Base-by-base conservation (phyloP, 331 rosid species). In the Phaseolus coccineus region DNA sequence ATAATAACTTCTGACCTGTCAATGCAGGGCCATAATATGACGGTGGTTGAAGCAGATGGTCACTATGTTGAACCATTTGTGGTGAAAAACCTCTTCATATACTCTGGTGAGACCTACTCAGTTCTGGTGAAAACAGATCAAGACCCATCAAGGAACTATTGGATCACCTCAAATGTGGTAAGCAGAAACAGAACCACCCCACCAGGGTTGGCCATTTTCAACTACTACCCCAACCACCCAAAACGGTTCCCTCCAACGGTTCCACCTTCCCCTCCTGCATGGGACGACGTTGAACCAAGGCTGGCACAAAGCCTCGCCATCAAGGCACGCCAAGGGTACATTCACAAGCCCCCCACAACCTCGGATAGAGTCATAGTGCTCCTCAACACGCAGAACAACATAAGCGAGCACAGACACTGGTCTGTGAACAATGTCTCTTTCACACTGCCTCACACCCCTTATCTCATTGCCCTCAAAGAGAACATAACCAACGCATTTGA, bases 31-130 rank as follows among this genome's bases (percentile, higher is more conserved):
- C 98, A 92, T 61, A 91, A 88, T 24, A 91, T 94, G 98, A 94
- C 94, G 1, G 97, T 94, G 33, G 97, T 94, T 7, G 97, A 92
- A 82, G 97, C 97, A 50, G 98, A 94, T 75, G 97, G 98, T 31
- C 95, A 94, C 82, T 84, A 92, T 53, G 97, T 94, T 0, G 97
- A 94, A 61, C 97, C 98, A 16, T 89, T 94, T 16, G 91, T 73
- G 74, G 94, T 92, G 2, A 77, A 89, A 2, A 92, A 89, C 61
- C 84, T 94, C 8, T 92, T 86, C 88, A 67, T 94, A 56, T 94
- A 94, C 74, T 92, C 98, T 0, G 98, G 97, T 9, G 97, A 94
- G 86, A 91, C 97, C 15, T 94, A 94, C 74, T 94, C 98, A 0
- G 98, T 94, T 25, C 63, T 94, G 52, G 78, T 94, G 42, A 89